Evolutionary conservation across 139 green algal species (phyloP).

Genomic region (Pleodorina starrii): DNA sequence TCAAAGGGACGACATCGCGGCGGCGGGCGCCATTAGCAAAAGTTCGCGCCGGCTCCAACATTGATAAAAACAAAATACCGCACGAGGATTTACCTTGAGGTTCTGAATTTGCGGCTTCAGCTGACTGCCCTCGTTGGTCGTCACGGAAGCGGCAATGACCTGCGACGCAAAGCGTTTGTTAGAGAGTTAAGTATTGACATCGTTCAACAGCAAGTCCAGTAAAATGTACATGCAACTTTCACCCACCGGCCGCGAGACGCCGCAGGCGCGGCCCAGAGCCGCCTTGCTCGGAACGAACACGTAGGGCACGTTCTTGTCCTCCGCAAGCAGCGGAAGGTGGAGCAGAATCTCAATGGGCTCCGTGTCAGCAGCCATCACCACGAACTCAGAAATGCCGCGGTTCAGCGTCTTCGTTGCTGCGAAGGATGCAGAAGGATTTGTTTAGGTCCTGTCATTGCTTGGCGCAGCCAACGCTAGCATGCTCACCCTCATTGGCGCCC

Average conservation of each 20-base stretch:
- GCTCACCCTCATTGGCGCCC: slow-evolving; percentile 96
- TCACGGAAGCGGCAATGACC: slow-evolving; percentile 95
- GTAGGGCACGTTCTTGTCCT: slow-evolving; percentile 99
- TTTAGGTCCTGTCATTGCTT: no score
- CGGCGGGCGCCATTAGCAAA: neutral
- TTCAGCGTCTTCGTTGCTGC: slow-evolving; percentile 96
- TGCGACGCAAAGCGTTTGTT: neutral
- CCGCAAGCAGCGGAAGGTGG: slow-evolving; percentile 97
- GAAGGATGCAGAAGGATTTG: no score
- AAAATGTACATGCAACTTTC: neutral
- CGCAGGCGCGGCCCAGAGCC: slow-evolving; percentile 96
- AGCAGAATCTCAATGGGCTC: slow-evolving; percentile 99
- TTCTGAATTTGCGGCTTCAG: slow-evolving; percentile 97
- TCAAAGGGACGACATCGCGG: neutral
- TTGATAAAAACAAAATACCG: neutral
- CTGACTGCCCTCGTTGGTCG: slow-evolving; percentile 98
- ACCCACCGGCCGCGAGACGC: slow-evolving; percentile 91
- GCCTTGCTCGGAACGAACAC: slow-evolving; percentile 98
- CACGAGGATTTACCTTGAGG: slow-evolving; percentile 79
- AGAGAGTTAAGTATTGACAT: neutral
- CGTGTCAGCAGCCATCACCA: slow-evolving; percentile 98
- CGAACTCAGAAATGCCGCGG: slow-evolving; percentile 96
- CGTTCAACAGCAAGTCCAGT: neutral
- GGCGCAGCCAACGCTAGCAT: no score
- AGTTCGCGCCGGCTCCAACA: neutral